These are phyloP conservation scores for Phaseolus lunatus DNA, from an alignment of 306 rosid genomes.

Conservation along the genomic window DNA sequence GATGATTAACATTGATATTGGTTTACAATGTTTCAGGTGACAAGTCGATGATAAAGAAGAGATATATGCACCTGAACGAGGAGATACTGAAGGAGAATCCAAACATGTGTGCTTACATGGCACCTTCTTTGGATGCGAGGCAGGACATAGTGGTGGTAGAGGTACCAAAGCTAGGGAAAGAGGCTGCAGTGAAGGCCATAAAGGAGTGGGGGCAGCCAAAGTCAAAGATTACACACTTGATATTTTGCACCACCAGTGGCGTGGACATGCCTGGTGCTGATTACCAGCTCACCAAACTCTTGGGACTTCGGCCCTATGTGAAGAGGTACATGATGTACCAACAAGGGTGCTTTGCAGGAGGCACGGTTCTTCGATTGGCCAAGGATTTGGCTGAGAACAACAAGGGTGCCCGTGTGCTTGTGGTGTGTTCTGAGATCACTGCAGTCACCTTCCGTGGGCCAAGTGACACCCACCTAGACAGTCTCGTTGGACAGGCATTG, in stretches of 20 bases:
- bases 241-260: constrained; percentile 81
- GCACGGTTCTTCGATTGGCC: constrained; percentile 51
- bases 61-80: constrained; percentile 42
- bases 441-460: constrained; percentile 47
- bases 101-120: constrained; percentile 60
- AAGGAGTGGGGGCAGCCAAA: constrained; percentile 60
- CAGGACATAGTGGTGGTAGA: constrained; percentile 78
- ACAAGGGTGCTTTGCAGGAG: constrained; percentile 50
- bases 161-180: constrained; percentile 75
- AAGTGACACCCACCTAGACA: constrained; percentile 43
- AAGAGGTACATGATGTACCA: constrained; percentile 85
- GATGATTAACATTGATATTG: too few species aligned
- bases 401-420: constrained; percentile 45
- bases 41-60: constrained; percentile 47
- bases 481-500: constrained; percentile 47
- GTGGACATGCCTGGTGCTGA: constrained; percentile 84
- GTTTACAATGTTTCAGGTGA: too few species aligned
- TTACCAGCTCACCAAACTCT: constrained; percentile 73
- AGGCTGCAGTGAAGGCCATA: constrained; percentile 68
- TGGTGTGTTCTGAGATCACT: constrained; percentile 49
- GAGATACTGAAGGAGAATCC: constrained; percentile 51
- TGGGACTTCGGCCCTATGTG: constrained; percentile 68
- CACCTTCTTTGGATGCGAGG: constrained; percentile 74
- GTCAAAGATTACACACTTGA: constrained; percentile 73
- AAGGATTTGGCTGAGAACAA: constrained; percentile 51